Evolutionary conservation across 345 rosid genomes (phyloP).

Genomic region (Citrus australasica): DNA sequence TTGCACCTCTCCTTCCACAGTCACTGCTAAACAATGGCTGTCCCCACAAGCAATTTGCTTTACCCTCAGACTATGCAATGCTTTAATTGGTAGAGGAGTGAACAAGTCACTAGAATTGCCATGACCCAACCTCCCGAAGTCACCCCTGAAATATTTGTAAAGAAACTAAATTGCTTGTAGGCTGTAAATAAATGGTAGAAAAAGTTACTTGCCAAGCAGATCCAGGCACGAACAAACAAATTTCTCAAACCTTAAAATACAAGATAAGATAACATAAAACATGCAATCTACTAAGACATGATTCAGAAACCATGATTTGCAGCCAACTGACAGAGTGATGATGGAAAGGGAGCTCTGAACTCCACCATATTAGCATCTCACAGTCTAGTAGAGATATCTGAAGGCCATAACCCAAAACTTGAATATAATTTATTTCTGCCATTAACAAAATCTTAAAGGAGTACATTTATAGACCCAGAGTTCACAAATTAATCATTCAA

Average conservation of each 20-base stretch:
- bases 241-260: neutral
- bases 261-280: neutral
- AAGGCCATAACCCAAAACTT: neutral
- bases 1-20: conserved; percentile 84
- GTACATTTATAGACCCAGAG: neutral
- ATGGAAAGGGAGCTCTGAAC: neutral
- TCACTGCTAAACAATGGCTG: conserved; percentile 96
- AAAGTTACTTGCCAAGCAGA: neutral
- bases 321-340: neutral
- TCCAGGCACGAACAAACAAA: neutral
- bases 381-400: neutral
- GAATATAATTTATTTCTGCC: too few relatives aligned
- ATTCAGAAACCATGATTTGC: neutral
- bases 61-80: conserved; percentile 66
- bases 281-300: neutral
- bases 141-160: conserved; percentile 65
- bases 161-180: neutral
- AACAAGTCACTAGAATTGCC: conserved; percentile 94
- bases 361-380: neutral
- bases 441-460: neutral
- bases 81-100: conserved; percentile 85
- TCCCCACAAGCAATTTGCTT: conserved; percentile 99
- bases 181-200: neutral
- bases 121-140: conserved; percentile 97
- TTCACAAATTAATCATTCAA: neutral